Conservation (phyloP, 192 early-diverging fungal genomes). For the Coemansia sp. region DNA sequence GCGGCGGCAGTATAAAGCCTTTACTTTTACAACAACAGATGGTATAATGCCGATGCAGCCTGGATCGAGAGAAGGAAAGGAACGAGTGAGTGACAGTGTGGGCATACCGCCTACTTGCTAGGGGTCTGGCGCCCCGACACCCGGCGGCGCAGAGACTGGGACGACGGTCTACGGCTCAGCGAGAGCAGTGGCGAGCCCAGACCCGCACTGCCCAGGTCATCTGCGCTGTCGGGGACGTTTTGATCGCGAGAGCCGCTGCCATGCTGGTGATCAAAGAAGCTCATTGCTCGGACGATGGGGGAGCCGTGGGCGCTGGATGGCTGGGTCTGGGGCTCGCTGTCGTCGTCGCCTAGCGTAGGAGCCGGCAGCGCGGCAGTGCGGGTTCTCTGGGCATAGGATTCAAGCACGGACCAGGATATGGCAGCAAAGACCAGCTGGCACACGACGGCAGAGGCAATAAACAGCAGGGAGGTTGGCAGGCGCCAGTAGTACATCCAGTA, state of each 20-base stretch:
- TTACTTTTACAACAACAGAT: too few species aligned
- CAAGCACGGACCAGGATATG: slow-evolving; percentile 42
- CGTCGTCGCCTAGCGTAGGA: too few species aligned
- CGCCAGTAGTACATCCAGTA: slow-evolving; percentile 76
- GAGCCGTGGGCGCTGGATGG: neutral
- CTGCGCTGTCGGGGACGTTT: slow-evolving; percentile 3
- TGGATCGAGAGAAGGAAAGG: too few species aligned
- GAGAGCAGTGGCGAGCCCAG: neutral
- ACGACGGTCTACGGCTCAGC: neutral
- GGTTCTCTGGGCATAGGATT: slow-evolving; percentile 14
- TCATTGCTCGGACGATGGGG: neutral
- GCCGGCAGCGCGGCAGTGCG: too few species aligned
- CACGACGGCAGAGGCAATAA: slow-evolving; percentile 50
- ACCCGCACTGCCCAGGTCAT: neutral
- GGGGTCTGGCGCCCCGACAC: too few species aligned
- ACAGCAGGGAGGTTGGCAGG: slow-evolving; percentile 53
- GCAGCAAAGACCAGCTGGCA: slow-evolving; percentile 48
- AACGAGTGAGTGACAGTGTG: too few species aligned
- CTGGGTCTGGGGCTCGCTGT: neutral
- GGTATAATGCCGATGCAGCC: too few species aligned
- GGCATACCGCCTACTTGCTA: too few species aligned
- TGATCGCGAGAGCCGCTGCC: neutral
- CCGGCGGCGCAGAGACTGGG: slow-evolving; percentile 1
- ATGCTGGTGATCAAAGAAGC: slow-evolving; percentile 1
- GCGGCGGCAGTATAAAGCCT: too few species aligned